A percentile compares a stretch with the other conserved stretches of the same genome.
Evolutionary conservation across 345 rosid genomes (phyloP).

Genomic region (Lepidium didymum): DNA sequence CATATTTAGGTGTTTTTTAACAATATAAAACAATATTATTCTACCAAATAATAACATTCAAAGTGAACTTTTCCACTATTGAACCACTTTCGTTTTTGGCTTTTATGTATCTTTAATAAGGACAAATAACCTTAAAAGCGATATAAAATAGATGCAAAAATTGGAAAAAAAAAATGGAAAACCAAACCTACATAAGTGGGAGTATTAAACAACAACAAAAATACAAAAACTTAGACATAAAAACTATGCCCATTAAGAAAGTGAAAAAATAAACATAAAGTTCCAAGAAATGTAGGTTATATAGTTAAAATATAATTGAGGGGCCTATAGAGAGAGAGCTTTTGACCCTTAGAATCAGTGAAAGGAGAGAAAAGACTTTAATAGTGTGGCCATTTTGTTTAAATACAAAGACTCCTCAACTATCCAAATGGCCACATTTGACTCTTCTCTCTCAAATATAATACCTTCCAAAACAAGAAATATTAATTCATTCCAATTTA

Average conservation of each 20-base stretch:
- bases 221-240: background rate
- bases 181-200: background rate
- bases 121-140: background rate
- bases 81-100: too few species aligned
- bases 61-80: too few species aligned
- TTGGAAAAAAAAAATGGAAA: background rate
- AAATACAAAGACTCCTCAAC: conserved; percentile 34
- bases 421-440: conserved; percentile 39
- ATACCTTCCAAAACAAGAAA: background rate
- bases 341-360: conserved; percentile 38
- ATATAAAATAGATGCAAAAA: background rate
- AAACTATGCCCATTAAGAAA: background rate
- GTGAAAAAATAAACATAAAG: background rate
- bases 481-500: background rate
- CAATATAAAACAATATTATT: too few species aligned
- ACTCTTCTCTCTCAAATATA: conserved; percentile 15
- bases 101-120: background rate
- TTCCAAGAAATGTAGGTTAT: conserved; percentile 13
- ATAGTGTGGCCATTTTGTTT: conserved; percentile 3
- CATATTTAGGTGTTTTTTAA: too few species aligned
- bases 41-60: too few species aligned
- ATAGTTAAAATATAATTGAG: conserved; percentile 1
- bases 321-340: background rate
- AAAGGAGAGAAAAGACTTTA: conserved; percentile 25
- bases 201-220: background rate